phyloP scores from a whole-genome alignment of 2,329 filamentous ascomycete species.

The Monilinia fructicola region DNA sequence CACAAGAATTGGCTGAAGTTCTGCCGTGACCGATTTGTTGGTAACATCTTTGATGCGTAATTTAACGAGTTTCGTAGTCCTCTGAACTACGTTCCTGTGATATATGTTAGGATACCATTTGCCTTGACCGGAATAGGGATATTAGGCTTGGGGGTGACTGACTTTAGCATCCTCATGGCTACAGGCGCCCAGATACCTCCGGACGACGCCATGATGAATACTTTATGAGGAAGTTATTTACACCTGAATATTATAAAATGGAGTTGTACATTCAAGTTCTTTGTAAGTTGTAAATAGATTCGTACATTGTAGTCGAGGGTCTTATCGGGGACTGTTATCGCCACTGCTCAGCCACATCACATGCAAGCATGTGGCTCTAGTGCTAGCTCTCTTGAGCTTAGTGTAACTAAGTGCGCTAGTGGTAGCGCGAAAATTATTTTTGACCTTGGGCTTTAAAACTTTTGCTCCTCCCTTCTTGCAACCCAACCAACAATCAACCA shows the following conservation, averaged over 20 bases:
- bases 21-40: conserved; percentile 45
- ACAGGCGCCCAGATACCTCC: conserved; percentile 39
- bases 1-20: conserved; percentile 60
- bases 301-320: conserved; percentile 2
- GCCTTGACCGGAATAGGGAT: not conserved
- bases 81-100: conserved; percentile 48
- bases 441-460: conserved; percentile 18
- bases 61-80: conserved; percentile 48
- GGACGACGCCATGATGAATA: conserved; percentile 36
- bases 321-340: conserved; percentile 20
- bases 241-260: not conserved
- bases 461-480: conserved; percentile 1
- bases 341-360: conserved; percentile 22
- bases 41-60: conserved; percentile 44
- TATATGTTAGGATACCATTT: conserved; percentile 29
- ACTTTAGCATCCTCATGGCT: conserved; percentile 39
- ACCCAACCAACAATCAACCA: conserved; percentile 1
- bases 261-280: not conserved
- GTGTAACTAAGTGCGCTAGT: not conserved
- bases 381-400: not conserved
- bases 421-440: conserved; percentile 21
- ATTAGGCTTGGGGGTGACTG: conserved; percentile 25
- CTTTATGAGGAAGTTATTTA: conserved; percentile 18
- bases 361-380: not conserved
- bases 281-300: conserved; percentile 4